Percentiles rank a stretch among this genome's conserved stretches.
phyloP scores from a whole-genome alignment of 495 filamentous ascomycete species.

The Trypethelium eluteriae region DNA sequence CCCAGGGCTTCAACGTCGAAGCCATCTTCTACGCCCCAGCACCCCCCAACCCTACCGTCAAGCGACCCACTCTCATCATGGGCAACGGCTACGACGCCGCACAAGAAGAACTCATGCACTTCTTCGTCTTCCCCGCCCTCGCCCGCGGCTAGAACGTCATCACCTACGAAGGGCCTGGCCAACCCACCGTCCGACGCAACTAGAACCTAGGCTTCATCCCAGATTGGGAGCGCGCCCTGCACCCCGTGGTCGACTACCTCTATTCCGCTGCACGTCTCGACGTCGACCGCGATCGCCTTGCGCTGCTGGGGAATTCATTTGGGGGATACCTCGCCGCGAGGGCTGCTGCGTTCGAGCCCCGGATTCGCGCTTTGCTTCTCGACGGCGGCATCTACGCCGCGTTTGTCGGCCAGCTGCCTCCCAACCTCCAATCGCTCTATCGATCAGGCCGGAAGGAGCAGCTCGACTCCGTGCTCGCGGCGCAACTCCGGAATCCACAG shows the following conservation, averaged over 20 bases:
- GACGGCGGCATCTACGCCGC: constrained; percentile 36
- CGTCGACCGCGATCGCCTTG: constrained; percentile 30
- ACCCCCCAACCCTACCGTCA: background rate
- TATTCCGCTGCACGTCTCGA: constrained; percentile 15
- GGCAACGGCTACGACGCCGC: constrained; percentile 40
- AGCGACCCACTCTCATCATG: constrained; percentile 36
- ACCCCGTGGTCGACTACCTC: constrained; percentile 41
- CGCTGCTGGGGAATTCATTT: constrained; percentile 36
- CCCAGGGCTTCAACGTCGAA: constrained; percentile 30
- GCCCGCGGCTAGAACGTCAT: constrained; percentile 43
- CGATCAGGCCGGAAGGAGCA: constrained; percentile 28
- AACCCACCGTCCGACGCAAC: constrained; percentile 39
- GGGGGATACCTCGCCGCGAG: constrained; percentile 32
- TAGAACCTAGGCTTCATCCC: constrained; percentile 44
- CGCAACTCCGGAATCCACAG: constrained; percentile 2
- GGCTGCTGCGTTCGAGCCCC: constrained; percentile 42
- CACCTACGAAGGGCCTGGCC: constrained; percentile 46
- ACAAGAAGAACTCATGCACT: constrained; percentile 42
- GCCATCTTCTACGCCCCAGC: constrained; percentile 15
- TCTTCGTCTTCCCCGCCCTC: constrained; percentile 30
- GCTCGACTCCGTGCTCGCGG: constrained; percentile 32
- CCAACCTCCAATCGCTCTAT: background rate
- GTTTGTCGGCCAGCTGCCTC: constrained; percentile 13
- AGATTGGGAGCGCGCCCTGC: constrained; percentile 43
- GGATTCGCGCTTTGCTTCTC: constrained; percentile 36